Conservation (phyloP, 2,329 filamentous ascomycete species). For the Cladosporium sp. region DNA sequence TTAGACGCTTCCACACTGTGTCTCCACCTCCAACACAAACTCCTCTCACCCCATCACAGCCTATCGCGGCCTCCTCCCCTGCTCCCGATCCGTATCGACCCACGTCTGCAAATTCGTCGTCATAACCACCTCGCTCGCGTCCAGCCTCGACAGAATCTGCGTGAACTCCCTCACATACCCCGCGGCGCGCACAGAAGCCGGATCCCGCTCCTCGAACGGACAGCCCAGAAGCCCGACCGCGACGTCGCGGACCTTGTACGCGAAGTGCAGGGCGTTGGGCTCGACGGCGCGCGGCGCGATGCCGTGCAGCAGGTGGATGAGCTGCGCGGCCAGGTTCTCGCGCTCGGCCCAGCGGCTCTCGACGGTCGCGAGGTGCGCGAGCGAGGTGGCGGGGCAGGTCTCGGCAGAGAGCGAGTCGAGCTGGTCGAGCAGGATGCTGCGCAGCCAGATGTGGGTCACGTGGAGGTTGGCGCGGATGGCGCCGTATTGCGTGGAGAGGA, state of each 20-base stretch:
- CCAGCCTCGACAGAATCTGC: constrained; percentile 1
- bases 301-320: constrained; percentile 5
- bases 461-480: constrained; percentile 4
- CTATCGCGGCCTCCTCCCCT: neutral
- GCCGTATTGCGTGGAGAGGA: neutral
- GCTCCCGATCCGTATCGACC: constrained; percentile 10
- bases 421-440: constrained; percentile 10
- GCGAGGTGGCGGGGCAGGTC: neutral
- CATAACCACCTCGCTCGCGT: constrained; percentile 5
- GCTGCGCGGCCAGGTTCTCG: constrained; percentile 3
- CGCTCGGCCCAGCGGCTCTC: constrained; percentile 6
- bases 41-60: neutral
- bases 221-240: constrained; percentile 7
- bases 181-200: constrained; percentile 3
- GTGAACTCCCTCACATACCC: constrained; percentile 10
- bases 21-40: neutral
- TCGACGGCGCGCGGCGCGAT: constrained; percentile 1
- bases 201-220: constrained; percentile 4
- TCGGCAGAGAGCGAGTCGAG: neutral
- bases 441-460: constrained; percentile 8
- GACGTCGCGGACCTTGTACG: constrained; percentile 10
- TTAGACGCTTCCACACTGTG: too few relatives aligned
- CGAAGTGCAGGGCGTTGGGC: constrained; percentile 4
- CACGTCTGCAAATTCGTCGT: constrained; percentile 12
- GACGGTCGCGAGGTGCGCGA: constrained; percentile 3